Percentiles rank a stretch among this genome's conserved stretches.
These are phyloP conservation scores for Agrostemma githago DNA, from an alignment of 148 eudicot species.

Conservation along the genomic window DNA sequence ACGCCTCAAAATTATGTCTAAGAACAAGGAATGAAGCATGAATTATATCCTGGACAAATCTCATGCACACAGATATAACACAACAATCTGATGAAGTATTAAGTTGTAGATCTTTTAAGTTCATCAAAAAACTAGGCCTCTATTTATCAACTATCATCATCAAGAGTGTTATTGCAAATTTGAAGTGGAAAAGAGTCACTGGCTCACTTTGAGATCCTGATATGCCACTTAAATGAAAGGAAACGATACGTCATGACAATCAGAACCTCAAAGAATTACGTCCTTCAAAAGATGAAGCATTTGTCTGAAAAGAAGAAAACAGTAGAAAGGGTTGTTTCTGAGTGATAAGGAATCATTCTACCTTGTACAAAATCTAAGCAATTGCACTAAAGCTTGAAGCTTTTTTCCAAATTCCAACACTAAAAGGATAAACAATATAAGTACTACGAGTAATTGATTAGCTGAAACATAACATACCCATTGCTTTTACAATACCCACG, in stretches of 20 bases:
- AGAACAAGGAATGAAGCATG: background rate
- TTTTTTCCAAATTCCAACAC: background rate
- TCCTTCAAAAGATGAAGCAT: background rate
- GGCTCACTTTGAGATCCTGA: background rate
- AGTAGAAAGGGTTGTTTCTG: background rate
- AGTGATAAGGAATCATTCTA: background rate
- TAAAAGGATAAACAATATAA: background rate
- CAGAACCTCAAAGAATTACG: background rate
- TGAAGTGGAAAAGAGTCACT: background rate
- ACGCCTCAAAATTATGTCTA: background rate
- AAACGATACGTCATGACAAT: background rate
- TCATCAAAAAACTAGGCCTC: background rate
- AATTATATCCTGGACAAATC: background rate
- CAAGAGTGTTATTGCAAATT: background rate
- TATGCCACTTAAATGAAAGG: background rate
- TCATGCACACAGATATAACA: background rate
- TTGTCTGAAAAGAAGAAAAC: background rate
- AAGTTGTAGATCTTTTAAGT: background rate
- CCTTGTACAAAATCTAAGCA: background rate
- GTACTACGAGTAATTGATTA: background rate
- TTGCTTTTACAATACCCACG: slow-evolving; percentile 59
- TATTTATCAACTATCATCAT: background rate
- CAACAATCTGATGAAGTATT: background rate
- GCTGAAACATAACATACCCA: slow-evolving; percentile 48
- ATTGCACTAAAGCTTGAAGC: background rate